Evolutionary conservation across 73 alveolate species (phyloP).

Genomic region (Paramecium biaurelia): DNA sequence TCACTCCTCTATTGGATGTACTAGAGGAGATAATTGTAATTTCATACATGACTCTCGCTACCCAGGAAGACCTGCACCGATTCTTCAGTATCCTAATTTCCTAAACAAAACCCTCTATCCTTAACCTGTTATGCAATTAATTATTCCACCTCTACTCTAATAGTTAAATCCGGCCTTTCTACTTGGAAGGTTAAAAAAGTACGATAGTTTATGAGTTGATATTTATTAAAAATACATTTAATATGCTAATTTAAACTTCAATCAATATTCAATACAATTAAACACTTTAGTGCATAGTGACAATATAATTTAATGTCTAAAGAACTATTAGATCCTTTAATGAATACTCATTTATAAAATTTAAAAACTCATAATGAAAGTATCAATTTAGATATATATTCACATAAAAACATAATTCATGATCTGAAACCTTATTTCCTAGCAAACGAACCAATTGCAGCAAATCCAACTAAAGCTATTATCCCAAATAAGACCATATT

Average conservation of each 20-base stretch:
- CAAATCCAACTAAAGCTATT: neutral
- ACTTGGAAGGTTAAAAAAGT: neutral
- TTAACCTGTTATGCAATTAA: neutral
- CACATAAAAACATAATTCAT: neutral
- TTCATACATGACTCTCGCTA: slow-evolving; percentile 87
- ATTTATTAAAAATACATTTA: neutral
- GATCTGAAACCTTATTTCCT: neutral
- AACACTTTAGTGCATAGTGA: neutral
- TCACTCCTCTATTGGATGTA: slow-evolving; percentile 93
- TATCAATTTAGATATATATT: neutral
- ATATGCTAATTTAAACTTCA: neutral
- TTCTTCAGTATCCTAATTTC: neutral
- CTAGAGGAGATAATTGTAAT: slow-evolving; percentile 90
- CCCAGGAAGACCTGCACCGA: slow-evolving; percentile 68
- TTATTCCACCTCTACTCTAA: neutral
- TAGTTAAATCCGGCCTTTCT: neutral
- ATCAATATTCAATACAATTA: neutral
- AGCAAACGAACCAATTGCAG: neutral
- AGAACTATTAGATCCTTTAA: neutral
- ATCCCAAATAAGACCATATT: neutral
- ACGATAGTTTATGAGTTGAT: slow-evolving; percentile 10
- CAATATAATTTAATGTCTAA: neutral
- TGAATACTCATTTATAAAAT: neutral
- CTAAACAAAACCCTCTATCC: neutral
- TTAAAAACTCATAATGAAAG: neutral